Conservation (phyloP, 495 filamentous ascomycete genomes). For the Aspergillus homomorphus region DNA sequence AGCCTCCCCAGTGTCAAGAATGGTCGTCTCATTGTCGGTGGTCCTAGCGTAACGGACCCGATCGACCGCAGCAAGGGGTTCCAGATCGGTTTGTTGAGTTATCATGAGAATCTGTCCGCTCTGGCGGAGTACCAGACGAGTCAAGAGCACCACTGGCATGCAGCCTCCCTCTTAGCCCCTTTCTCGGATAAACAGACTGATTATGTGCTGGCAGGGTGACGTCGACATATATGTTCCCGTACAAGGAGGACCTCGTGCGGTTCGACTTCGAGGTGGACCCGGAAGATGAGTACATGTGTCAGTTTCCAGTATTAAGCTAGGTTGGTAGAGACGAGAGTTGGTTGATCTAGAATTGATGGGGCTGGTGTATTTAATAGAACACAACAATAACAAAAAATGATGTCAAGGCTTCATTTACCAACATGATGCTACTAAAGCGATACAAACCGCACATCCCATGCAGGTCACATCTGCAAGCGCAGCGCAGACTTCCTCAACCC, state of each 20-base stretch:
- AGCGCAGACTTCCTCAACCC: neutral
- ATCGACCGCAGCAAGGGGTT: constrained; percentile 47
- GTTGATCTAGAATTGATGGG: too few species aligned
- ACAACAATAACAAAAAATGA: too few species aligned
- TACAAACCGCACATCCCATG: neutral
- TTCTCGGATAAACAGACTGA: neutral
- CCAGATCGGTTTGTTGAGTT: constrained; percentile 45
- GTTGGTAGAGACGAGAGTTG: neutral
- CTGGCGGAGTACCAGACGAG: constrained; percentile 47
- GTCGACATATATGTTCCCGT: constrained; percentile 43
- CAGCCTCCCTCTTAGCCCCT: neutral
- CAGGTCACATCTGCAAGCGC: neutral
- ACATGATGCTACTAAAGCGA: too few species aligned
- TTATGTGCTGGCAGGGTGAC: constrained; percentile 28
- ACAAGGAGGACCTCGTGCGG: constrained; percentile 45
- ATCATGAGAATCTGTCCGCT: constrained; percentile 39
- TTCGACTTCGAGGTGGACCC: constrained; percentile 50
- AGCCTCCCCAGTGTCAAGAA: constrained; percentile 37
- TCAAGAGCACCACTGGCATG: constrained; percentile 44
- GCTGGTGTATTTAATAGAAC: too few species aligned
- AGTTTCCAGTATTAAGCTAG: constrained; percentile 28
- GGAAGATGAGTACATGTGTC: constrained; percentile 32
- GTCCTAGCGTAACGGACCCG: constrained; percentile 44
- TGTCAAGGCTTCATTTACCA: too few species aligned
- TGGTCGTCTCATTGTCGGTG: constrained; percentile 42